phyloP scores from a whole-genome alignment of 345 rosid species.

The Citrus medica region DNA sequence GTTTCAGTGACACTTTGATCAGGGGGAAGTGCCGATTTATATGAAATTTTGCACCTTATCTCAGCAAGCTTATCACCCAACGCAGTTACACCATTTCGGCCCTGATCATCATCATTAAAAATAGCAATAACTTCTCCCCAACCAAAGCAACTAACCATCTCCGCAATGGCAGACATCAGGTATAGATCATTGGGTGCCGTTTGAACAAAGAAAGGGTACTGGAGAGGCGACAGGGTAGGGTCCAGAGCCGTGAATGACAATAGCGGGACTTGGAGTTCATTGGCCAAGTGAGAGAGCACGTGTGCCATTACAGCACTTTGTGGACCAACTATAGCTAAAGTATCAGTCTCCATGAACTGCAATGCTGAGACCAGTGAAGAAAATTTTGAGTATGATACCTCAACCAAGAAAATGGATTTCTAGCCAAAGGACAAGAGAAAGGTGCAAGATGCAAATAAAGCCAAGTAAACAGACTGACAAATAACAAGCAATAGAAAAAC shows the following conservation, averaged over 20 bases:
- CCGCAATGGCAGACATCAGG: constrained; percentile 83
- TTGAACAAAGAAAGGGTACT: constrained; percentile 88
- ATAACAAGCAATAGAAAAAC: background rate
- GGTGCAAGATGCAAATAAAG: background rate
- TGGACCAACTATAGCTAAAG: constrained; percentile 87
- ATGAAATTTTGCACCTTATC: constrained; percentile 65
- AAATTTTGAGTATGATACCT: background rate
- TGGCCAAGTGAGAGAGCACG: constrained; percentile 72
- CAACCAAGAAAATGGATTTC: background rate
- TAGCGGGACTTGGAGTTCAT: constrained; percentile 77
- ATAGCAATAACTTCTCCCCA: constrained; percentile 72
- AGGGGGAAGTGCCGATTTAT: constrained; percentile 69
- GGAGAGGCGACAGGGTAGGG: constrained; percentile 73
- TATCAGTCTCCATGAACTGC: constrained; percentile 87
- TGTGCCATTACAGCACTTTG: constrained; percentile 80
- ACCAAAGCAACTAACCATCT: constrained; percentile 57
- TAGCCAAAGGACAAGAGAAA: background rate
- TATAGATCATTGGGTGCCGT: constrained; percentile 85
- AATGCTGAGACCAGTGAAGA: constrained; percentile 42
- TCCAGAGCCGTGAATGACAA: constrained; percentile 84
- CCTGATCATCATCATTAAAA: constrained; percentile 74
- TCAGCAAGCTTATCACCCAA: constrained; percentile 69
- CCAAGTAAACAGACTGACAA: background rate
- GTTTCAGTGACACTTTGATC: constrained; percentile 43
- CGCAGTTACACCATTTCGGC: constrained; percentile 62